Evolutionary conservation across 495 filamentous ascomycete genomes (phyloP).

Genomic region (Massariosphaeria phaeospora): DNA sequence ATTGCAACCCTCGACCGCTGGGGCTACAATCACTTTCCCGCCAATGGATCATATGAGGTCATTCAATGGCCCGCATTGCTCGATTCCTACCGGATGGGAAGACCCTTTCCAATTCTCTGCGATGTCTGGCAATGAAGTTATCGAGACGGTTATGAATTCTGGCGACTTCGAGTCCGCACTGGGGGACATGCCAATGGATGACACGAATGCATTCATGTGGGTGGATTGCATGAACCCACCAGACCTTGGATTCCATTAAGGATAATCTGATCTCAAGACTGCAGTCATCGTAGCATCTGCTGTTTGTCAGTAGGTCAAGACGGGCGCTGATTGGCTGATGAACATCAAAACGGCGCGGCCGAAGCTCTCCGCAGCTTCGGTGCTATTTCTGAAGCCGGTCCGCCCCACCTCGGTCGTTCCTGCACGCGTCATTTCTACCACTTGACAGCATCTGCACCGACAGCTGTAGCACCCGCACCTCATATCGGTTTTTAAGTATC

Average conservation of each 20-base stretch:
- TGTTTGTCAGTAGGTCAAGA: too few species aligned
- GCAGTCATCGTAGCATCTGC: background rate
- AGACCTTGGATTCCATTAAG: slow-evolving; percentile 39
- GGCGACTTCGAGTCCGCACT: slow-evolving; percentile 52
- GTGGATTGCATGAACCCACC: slow-evolving; percentile 53
- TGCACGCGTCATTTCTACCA: slow-evolving; percentile 10
- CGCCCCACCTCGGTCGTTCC: background rate
- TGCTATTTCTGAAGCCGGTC: background rate
- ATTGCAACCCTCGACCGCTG: background rate
- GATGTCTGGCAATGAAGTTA: slow-evolving; percentile 63
- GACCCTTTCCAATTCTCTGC: slow-evolving; percentile 60
- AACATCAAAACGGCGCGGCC: too few species aligned
- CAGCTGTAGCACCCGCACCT: background rate
- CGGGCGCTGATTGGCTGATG: too few species aligned
- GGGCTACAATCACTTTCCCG: background rate
- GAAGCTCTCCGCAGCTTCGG: too few species aligned
- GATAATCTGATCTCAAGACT: too few species aligned
- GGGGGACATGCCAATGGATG: slow-evolving; percentile 50
- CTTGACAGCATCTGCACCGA: background rate
- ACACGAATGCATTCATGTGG: slow-evolving; percentile 56
- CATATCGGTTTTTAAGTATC: background rate
- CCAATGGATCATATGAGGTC: background rate
- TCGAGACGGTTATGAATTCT: slow-evolving; percentile 57
- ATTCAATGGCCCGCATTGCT: slow-evolving; percentile 39
- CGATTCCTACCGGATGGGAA: slow-evolving; percentile 40